These are phyloP conservation scores for Fusarium heterosporum DNA, from an alignment of 2,329 filamentous ascomycete species.

Conservation along the genomic window DNA sequence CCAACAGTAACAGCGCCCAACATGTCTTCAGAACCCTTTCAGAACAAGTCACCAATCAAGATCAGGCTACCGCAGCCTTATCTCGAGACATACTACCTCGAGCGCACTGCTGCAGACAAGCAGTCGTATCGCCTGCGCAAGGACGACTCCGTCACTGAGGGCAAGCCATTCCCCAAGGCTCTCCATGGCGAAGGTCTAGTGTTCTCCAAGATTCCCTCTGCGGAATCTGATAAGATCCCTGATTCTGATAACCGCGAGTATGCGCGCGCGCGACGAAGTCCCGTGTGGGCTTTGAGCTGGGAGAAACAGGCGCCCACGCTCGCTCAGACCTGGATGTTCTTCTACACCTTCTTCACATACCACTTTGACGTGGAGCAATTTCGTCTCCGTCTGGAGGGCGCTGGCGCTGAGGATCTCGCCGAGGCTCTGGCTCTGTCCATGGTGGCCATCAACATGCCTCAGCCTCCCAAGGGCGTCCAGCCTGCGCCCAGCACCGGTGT, in stretches of 20 bases:
- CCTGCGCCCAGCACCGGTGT: slow-evolving; percentile 44
- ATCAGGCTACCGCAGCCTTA: slow-evolving; percentile 52
- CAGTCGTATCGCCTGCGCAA: slow-evolving; percentile 40
- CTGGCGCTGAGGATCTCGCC: slow-evolving; percentile 28
- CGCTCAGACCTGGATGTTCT: slow-evolving; percentile 62
- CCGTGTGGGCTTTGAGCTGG: slow-evolving; percentile 58
- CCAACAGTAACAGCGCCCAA: slow-evolving; percentile 13
- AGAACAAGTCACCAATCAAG: slow-evolving; percentile 54
- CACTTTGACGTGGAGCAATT: slow-evolving; percentile 41
- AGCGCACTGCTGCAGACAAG: slow-evolving; percentile 23
- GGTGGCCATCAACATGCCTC: slow-evolving; percentile 58
- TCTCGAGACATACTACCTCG: slow-evolving; percentile 45
- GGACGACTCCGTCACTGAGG: slow-evolving; percentile 31
- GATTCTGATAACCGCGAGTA: slow-evolving; percentile 56
- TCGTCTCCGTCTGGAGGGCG: slow-evolving; percentile 40
- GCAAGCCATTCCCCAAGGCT: slow-evolving; percentile 35
- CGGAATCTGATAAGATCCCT: slow-evolving; percentile 42
- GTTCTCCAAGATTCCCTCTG: slow-evolving; percentile 34
- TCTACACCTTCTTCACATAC: slow-evolving; percentile 60
- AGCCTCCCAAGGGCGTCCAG: slow-evolving; percentile 49
- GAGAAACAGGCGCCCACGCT: slow-evolving; percentile 54
- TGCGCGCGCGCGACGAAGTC: slow-evolving; percentile 62
- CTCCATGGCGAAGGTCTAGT: slow-evolving; percentile 38
- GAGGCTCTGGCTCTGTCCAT: slow-evolving; percentile 54
- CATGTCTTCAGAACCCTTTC: slow-evolving; percentile 41